phyloP scores from a whole-genome alignment of 2,329 filamentous ascomycete genomes.

The Hansfordia pulvinata region DNA sequence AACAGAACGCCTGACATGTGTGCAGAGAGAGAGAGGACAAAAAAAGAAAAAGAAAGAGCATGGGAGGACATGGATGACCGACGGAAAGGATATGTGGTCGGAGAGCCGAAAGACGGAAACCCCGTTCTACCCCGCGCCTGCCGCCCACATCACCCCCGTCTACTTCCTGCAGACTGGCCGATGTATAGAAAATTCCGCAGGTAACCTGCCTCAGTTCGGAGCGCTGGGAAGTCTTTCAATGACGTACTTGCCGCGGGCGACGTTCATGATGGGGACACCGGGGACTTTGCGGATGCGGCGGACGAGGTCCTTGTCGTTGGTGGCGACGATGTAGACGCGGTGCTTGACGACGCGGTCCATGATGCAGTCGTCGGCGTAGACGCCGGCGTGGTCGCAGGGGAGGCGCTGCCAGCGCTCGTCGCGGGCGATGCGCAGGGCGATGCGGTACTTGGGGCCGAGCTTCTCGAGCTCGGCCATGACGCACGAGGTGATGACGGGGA shows the following conservation, averaged over 20 bases:
- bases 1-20: no score
- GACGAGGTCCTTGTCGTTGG: conserved; percentile 59
- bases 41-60: no score
- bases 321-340: conserved; percentile 39
- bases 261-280: conserved; percentile 62
- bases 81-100: no score
- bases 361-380: conserved; percentile 75
- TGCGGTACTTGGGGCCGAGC: conserved; percentile 74
- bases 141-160: no score
- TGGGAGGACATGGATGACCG: no score
- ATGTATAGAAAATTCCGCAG: no score
- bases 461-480: conserved; percentile 81
- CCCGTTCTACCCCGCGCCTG: no score
- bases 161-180: no score
- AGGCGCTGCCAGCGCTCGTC: conserved; percentile 82
- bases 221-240: conserved; percentile 85
- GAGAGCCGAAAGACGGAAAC: no score
- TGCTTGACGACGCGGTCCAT: conserved; percentile 62
- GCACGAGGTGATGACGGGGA: conserved; percentile 74
- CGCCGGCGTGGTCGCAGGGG: conserved; percentile 66
- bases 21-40: no score
- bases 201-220: conserved; percentile 39
- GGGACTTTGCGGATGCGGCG: conserved; percentile 68
- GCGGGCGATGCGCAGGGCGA: conserved; percentile 73
- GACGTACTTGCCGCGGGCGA: conserved; percentile 81